These are phyloP conservation scores for Phragmites australis DNA, from an alignment of 176 grass and related monocot genomes.

Conservation along the genomic window DNA sequence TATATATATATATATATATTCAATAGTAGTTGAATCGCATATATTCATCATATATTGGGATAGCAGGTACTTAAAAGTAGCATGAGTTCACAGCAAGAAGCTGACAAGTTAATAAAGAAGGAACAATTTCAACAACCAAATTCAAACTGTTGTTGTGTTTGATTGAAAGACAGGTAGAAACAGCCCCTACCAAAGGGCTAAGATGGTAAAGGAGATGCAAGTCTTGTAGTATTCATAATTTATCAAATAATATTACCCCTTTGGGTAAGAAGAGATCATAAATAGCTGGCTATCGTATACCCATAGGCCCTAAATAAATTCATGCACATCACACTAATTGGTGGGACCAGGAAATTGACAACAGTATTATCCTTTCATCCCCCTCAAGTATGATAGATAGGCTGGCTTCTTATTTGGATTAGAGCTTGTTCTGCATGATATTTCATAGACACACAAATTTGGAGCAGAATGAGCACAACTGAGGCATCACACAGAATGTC, in stretches of 20 bases:
- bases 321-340: conserved; percentile 5
- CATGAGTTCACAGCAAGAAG: neutral
- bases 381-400: neutral
- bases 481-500: neutral
- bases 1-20: no score
- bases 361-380: conserved; percentile 14
- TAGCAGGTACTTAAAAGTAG: neutral
- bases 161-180: neutral
- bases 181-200: neutral
- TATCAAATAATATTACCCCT: neutral
- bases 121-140: neutral
- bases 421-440: conserved; percentile 42
- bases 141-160: neutral
- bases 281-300: neutral
- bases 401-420: conserved; percentile 33
- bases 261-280: conserved; percentile 3
- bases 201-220: neutral
- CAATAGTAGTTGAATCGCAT: neutral
- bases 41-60: neutral
- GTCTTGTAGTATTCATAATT: neutral
- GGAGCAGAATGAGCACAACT: neutral
- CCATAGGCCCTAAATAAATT: conserved; percentile 12
- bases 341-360: neutral
- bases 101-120: conserved; percentile 4
- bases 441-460: conserved; percentile 19